Percentiles rank a stretch among this genome's conserved stretches.
These are phyloP conservation scores for Speleostelium caveatum DNA, from an alignment of 78 protist species.

Conservation along the genomic window DNA sequence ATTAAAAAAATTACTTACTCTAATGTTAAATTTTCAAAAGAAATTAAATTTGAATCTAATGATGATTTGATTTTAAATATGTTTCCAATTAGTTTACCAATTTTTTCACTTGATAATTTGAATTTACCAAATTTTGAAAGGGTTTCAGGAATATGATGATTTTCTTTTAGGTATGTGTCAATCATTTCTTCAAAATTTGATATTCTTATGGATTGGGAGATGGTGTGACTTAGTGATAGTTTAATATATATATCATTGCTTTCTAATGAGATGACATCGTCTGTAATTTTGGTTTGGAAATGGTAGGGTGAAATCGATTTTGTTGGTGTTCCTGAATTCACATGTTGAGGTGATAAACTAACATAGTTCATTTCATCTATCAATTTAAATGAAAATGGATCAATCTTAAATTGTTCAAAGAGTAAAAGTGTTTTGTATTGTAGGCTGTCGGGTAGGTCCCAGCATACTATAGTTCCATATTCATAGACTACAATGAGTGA, in stretches of 20 bases:
- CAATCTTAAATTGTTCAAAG: background rate
- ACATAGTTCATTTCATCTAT: conserved; percentile 52
- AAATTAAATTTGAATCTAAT: conserved; percentile 13
- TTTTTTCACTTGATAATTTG: background rate
- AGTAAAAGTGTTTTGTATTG: background rate
- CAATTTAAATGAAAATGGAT: conserved; percentile 8
- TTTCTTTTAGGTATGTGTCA: background rate
- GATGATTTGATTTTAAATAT: conserved; percentile 27
- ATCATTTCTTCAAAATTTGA: conserved; percentile 49
- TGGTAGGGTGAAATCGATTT: background rate
- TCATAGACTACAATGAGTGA: conserved; percentile 23
- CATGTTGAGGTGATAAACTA: background rate
- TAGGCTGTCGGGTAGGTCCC: conserved; percentile 15
- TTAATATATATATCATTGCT: background rate
- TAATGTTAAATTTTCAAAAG: conserved; percentile 6
- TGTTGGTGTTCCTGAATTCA: background rate
- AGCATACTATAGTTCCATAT: conserved; percentile 45
- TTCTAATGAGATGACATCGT: conserved; percentile 24
- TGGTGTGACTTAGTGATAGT: conserved; percentile 1
- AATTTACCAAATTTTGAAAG: conserved; percentile 18
- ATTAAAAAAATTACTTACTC: background rate
- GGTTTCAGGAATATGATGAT: conserved; percentile 21
- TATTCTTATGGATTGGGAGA: conserved; percentile 36
- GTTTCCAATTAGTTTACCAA: conserved; percentile 14
- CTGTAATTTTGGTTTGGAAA: background rate